Evolutionary conservation across 1,284 basidiomycete species (phyloP).

Genomic region (Apiotrichum siamense): DNA sequence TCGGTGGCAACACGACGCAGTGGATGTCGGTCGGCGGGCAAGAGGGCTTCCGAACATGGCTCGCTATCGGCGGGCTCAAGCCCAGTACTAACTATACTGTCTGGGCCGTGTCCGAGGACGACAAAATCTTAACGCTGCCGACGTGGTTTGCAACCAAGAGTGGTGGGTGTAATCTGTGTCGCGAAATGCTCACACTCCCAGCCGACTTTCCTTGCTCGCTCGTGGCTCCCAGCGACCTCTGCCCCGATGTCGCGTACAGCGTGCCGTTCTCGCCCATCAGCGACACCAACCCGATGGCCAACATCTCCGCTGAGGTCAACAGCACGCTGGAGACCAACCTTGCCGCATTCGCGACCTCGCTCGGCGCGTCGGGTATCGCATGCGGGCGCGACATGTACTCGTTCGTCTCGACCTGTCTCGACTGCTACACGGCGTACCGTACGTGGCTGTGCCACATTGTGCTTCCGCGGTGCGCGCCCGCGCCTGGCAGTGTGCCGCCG

Average conservation of each 20-base stretch:
- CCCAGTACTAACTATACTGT: slow-evolving; percentile 40
- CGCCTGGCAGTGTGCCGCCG: slow-evolving; percentile 42
- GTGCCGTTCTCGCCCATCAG: slow-evolving; percentile 54
- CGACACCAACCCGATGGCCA: slow-evolving; percentile 16
- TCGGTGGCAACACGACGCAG: slow-evolving; percentile 19
- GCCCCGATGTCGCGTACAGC: slow-evolving; percentile 65
- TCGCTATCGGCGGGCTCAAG: slow-evolving; percentile 26
- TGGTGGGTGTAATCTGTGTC: slow-evolving; percentile 21
- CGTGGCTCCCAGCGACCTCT: slow-evolving; percentile 64
- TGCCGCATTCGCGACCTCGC: slow-evolving; percentile 64
- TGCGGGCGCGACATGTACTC: slow-evolving; percentile 78
- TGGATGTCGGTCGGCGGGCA: slow-evolving; percentile 26
- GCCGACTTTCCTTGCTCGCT: slow-evolving; percentile 67
- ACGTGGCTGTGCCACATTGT: slow-evolving; percentile 69
- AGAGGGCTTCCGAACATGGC: slow-evolving; percentile 35
- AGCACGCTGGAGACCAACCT: slow-evolving; percentile 54
- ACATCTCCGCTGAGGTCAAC: not conserved
- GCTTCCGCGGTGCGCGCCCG: slow-evolving; percentile 59
- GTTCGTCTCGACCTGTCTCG: slow-evolving; percentile 65
- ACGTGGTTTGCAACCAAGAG: slow-evolving; percentile 43
- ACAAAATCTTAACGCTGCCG: slow-evolving; percentile 30
- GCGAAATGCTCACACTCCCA: slow-evolving; percentile 26
- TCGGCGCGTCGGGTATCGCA: slow-evolving; percentile 54
- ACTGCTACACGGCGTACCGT: slow-evolving; percentile 68
- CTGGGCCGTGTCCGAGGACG: slow-evolving; percentile 28